Base-by-base conservation (phyloP, 1,284 basidiomycete species). In the Uromyces viciae-fabae region DNA sequence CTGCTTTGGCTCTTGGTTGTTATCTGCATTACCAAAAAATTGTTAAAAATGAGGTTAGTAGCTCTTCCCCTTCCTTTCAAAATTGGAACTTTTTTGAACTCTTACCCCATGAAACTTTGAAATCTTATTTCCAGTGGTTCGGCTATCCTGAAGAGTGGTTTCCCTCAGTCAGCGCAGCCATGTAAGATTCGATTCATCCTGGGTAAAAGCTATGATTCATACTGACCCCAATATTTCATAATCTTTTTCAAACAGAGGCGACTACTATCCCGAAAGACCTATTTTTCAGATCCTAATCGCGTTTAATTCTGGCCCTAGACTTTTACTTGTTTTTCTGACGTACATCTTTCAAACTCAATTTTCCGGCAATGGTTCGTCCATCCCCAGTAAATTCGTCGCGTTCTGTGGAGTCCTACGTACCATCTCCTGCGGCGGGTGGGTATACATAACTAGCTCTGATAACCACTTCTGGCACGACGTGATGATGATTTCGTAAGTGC, bases 281-380 rank as follows among this genome's bases (percentile, higher is more conserved):
- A 86, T 94, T 64, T 97, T 98, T 85, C 95, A 98, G 83, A 91
- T 96, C 69, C 88, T 95, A 68, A 95, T 97, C 83, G 95, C 95
- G 17, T 86, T 95, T 46, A 86, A 85, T 38, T 85, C 86, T 8
- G 91, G 92, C 8, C 94, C 94, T 0, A 91, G 95, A 3, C 91
- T 98, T 84, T 88, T 90, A 9, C 88, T 95, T 36, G 90, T 95
- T 40, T 88, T 90, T 31, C 86, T 94, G 28, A 91, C 93, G 83
- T 94, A 85, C 58, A 42, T 85, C 3, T 83, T 85, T 69, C 76
- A 79, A 69, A 69, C 66, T 33, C 76, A 71, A 46, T 71, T 79
- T 83, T 84, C 58, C 83, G 83, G 49, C 83, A 83, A 25, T 82
- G 82, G 82, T 1, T 60, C 71, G 1, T 54, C 84, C 0, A 25